These are phyloP conservation scores for Stephanodiscus minutulus DNA, from an alignment of 108 stramenopile species.

Conservation along the genomic window DNA sequence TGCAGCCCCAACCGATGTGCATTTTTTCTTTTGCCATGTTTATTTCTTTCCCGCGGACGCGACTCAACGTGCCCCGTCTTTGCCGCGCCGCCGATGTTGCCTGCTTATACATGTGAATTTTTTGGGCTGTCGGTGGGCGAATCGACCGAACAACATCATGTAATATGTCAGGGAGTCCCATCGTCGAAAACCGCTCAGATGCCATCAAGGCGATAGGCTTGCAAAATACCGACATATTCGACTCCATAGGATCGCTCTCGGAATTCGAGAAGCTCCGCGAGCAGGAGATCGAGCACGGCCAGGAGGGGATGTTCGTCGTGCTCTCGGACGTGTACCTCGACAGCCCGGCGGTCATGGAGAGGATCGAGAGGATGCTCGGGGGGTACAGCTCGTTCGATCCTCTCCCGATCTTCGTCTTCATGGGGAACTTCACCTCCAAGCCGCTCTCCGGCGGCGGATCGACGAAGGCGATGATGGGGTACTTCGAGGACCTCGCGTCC, in stretches of 20 bases:
- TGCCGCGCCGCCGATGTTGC: background rate
- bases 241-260: constrained; percentile 63
- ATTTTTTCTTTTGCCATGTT: background rate
- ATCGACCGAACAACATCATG: too few species aligned
- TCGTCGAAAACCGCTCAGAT: constrained; percentile 64
- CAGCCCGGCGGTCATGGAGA: constrained; percentile 79
- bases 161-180: constrained; percentile 64
- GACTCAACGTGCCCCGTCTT: background rate
- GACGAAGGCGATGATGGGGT: constrained; percentile 52
- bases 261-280: constrained; percentile 60
- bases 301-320: constrained; percentile 81
- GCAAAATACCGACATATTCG: constrained; percentile 64
- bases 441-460: constrained; percentile 44
- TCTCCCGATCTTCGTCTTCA: constrained; percentile 85
- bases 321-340: constrained; percentile 90
- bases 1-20: background rate
- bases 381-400: constrained; percentile 61
- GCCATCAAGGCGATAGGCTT: constrained; percentile 70
- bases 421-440: constrained; percentile 91
- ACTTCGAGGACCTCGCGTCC: constrained; percentile 69
- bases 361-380: constrained; percentile 76
- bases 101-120: background rate
- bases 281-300: constrained; percentile 54
- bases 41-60: background rate
- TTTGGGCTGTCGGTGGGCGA: too few species aligned